These are phyloP conservation scores for Hordeum vulgare DNA, from an alignment of 176 grass and related monocot species.

Conservation along the genomic window DNA sequence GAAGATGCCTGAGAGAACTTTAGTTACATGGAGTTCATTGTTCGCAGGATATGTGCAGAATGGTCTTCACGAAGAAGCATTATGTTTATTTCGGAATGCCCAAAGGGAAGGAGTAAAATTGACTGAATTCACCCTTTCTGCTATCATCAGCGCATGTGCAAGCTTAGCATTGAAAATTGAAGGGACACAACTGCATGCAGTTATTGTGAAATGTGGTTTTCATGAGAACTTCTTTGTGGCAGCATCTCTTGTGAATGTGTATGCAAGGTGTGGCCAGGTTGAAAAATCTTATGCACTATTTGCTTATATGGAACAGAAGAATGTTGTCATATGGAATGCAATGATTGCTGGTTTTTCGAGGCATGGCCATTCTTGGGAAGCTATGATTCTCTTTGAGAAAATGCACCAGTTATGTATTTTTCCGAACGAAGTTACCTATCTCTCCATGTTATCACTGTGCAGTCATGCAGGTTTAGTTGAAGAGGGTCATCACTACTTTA, in stretches of 20 bases:
- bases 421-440: slow-evolving; percentile 56
- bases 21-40: slow-evolving; percentile 65
- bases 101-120: slow-evolving; percentile 34
- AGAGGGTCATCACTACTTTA: slow-evolving; percentile 43
- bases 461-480: slow-evolving; percentile 55
- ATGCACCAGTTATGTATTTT: slow-evolving; percentile 42
- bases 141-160: slow-evolving; percentile 52
- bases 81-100: slow-evolving; percentile 30
- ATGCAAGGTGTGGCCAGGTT: slow-evolving; percentile 55
- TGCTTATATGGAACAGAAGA: slow-evolving; percentile 33
- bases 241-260: slow-evolving; percentile 54
- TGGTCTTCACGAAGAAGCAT: slow-evolving; percentile 50
- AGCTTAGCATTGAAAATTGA: slow-evolving; percentile 40
- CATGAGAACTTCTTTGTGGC: slow-evolving; percentile 44
- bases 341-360: slow-evolving; percentile 54
- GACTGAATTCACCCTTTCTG: slow-evolving; percentile 60
- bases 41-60: slow-evolving; percentile 59
- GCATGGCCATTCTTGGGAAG: slow-evolving; percentile 50
- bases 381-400: slow-evolving; percentile 79
- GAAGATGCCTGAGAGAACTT: slow-evolving; percentile 54
- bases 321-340: slow-evolving; percentile 60
- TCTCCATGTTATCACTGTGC: slow-evolving; percentile 45
- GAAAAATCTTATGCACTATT: slow-evolving; percentile 51
- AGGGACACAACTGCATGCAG: slow-evolving; percentile 51
- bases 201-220: slow-evolving; percentile 45